phyloP scores from a whole-genome alignment of 148 eudicot species.

The Gaultheria prostrata region DNA sequence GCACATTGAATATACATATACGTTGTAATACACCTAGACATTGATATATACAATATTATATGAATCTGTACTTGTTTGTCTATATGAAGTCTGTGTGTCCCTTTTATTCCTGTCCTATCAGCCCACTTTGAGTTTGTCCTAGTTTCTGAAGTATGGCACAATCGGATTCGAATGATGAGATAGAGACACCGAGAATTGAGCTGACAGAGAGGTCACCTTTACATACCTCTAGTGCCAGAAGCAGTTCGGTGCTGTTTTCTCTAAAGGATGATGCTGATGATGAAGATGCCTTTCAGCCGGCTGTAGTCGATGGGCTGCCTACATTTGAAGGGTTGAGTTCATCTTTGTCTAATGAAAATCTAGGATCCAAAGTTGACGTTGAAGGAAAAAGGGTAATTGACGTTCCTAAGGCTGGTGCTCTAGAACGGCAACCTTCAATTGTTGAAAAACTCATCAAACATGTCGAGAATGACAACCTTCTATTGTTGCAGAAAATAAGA shows the following conservation, averaged over 20 bases:
- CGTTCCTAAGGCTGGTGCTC: conserved; percentile 60
- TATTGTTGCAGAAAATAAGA: conserved; percentile 61
- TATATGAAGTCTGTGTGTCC: not conserved
- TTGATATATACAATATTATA: not conserved
- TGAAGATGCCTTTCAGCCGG: conserved; percentile 45
- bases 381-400: conserved; percentile 53
- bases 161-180: conserved; percentile 29
- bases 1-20: not conserved
- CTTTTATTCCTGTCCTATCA: not conserved
- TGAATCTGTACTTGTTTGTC: not conserved
- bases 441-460: conserved; percentile 78
- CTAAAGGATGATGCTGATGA: conserved; percentile 34
- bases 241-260: conserved; percentile 29
- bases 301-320: conserved; percentile 57
- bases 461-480: conserved; percentile 74
- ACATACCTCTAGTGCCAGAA: conserved; percentile 36
- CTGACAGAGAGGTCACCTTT: conserved; percentile 41
- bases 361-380: conserved; percentile 24
- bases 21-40: not conserved
- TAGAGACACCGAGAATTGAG: conserved; percentile 36
- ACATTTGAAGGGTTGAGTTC: conserved; percentile 57
- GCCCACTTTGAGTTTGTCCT: not conserved
- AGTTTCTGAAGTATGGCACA: conserved; percentile 34
- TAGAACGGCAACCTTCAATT: conserved; percentile 50
- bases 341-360: conserved; percentile 44